Evolutionary conservation across 768 basidiomycete genomes (phyloP), one percentile per base, ranked within the genome.

Genomic region (Amanita exitialis): DNA sequence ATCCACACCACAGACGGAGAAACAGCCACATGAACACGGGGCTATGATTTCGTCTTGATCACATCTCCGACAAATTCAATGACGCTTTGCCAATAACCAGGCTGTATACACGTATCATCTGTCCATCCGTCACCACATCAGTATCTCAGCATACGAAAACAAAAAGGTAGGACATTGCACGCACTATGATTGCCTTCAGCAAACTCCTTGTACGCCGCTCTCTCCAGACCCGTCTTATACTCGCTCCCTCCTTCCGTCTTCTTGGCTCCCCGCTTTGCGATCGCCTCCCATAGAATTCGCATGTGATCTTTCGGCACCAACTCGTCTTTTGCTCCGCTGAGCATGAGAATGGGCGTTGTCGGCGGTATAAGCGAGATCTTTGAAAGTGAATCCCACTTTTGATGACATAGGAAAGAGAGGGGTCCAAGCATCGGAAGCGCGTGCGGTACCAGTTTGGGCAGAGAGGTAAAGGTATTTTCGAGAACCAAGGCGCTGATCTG

Each of bases 381-480:
- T 3, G 76, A 73, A 0, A 77, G 76, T 1, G 88, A 89, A 60
- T 90, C 81, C 92, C 92, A 95, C 62, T 84, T 86, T 64, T 95
- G 82, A 59, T 91, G 83, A 57, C 90, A 86, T 10, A 93, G 76
- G 65, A 86, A 86, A 16, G 89, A 70, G 60, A 92, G 73, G 3
- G 83, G 85, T 0, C 77, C 72, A 27, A 93, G 74, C 28, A 78
- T 62, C 5, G 93, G 93, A 30, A 96, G 69, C 13, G 85, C 79
- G 54, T 80, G 71, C 0, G 90, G 93, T n/a, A 96, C 79, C 13
- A 95, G 78, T 46, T 74, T 76, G 4, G 85, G 85, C 25, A 97
- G 76, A 37, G 86, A 90, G 30, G 86, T 79, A 65, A 96, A 96
- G 0, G 94, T 95, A 64, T 96, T 98, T 70, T 97, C 94, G 52